Evolutionary conservation across 345 rosid species (phyloP).

Genomic region (Arabis hirsuta): DNA sequence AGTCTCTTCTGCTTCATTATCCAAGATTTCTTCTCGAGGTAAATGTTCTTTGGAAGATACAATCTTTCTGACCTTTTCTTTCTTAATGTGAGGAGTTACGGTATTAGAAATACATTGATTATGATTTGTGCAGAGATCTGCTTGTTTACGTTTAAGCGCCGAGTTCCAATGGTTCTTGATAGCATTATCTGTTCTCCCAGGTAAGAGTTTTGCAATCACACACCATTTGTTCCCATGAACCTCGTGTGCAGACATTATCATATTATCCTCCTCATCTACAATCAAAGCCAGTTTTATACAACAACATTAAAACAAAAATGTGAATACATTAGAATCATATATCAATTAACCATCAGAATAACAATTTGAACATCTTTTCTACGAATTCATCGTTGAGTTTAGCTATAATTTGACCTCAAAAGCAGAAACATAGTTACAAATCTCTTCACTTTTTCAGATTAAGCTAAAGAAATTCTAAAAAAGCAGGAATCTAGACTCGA

Average conservation of each 20-base stretch:
- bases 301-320: not conserved
- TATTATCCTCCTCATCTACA: conserved; percentile 75
- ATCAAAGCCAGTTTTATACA: conserved; percentile 14
- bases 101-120: conserved; percentile 16
- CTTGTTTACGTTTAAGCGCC: conserved; percentile 54
- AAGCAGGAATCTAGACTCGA: too few relatives aligned
- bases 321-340: not conserved
- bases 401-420: not conserved
- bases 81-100: conserved; percentile 40
- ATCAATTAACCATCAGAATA: not conserved
- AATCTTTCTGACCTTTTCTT: conserved; percentile 45
- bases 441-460: not conserved
- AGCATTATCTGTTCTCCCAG: conserved; percentile 85
- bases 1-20: conserved; percentile 44
- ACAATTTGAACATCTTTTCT: too few relatives aligned
- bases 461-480: too few relatives aligned
- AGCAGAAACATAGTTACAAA: not conserved
- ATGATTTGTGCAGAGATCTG: not conserved
- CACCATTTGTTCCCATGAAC: conserved; percentile 82
- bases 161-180: conserved; percentile 92
- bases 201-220: conserved; percentile 75
- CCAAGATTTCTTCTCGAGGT: conserved; percentile 48
- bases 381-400: too few relatives aligned
- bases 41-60: conserved; percentile 64
- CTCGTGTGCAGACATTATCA: conserved; percentile 66